phyloP scores from a whole-genome alignment of 768 basidiomycete genomes.

The Boletus rufocinnamomeus region DNA sequence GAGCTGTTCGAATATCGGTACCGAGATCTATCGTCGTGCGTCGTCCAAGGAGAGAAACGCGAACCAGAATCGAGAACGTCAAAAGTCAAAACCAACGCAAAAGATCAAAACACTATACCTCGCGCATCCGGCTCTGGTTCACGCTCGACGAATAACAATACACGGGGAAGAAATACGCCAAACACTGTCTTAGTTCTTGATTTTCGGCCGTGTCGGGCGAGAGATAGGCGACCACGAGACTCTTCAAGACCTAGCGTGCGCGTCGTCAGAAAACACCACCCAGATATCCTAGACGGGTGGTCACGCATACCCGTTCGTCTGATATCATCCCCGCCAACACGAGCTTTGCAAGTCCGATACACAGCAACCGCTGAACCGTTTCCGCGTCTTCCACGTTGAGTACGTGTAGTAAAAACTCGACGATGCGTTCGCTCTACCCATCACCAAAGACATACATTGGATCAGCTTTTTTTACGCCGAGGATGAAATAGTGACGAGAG shows the following conservation, averaged over 20 bases:
- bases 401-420: constrained; percentile 64
- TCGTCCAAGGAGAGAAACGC: not conserved
- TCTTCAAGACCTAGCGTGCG: constrained; percentile 44
- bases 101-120: constrained; percentile 30
- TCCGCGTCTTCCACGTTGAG: constrained; percentile 57
- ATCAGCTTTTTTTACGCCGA: not conserved
- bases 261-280: not conserved
- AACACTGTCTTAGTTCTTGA: constrained; percentile 80
- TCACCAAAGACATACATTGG: not conserved
- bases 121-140: constrained; percentile 75
- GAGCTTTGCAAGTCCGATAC: constrained; percentile 84
- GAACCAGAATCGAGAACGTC: not conserved
- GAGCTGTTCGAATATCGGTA: constrained; percentile 65
- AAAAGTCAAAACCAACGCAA: not conserved
- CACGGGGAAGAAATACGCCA: constrained; percentile 83
- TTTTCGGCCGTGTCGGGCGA: constrained; percentile 84
- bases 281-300: not conserved
- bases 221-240: constrained; percentile 63
- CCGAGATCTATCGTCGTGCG: constrained; percentile 57
- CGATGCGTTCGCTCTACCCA: constrained; percentile 54
- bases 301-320: constrained; percentile 60
- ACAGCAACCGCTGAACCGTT: constrained; percentile 69
- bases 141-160: constrained; percentile 78
- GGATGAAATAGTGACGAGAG: not conserved
- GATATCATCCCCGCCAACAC: constrained; percentile 74